phyloP scores from a whole-genome alignment of 345 rosid species.

The Boechera retrofracta region DNA sequence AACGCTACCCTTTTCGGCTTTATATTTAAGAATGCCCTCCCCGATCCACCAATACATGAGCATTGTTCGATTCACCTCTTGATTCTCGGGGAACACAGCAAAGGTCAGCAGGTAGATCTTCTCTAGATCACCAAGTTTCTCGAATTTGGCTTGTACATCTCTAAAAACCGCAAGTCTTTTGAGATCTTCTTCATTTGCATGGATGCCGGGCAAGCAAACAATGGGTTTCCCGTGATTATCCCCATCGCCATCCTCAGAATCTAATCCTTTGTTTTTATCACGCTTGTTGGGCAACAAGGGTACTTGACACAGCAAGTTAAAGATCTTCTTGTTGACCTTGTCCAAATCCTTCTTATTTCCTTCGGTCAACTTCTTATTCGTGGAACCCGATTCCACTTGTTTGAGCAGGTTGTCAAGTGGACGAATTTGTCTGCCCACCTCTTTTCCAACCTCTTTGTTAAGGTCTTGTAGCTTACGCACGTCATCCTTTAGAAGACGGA shows the following conservation, averaged over 20 bases:
- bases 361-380: too few relatives aligned
- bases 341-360: slow-evolving; percentile 35
- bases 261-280: slow-evolving; percentile 2
- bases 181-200: not conserved
- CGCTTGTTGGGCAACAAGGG: slow-evolving; percentile 39
- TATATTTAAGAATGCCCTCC: slow-evolving; percentile 42
- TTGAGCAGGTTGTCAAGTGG: not conserved
- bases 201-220: slow-evolving; percentile 40
- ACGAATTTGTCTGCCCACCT: not conserved
- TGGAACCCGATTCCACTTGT: not conserved
- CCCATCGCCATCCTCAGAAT: not conserved
- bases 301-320: slow-evolving; percentile 45
- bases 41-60: slow-evolving; percentile 66
- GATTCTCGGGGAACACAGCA: slow-evolving; percentile 55
- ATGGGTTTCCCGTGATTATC: slow-evolving; percentile 29
- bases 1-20: not conserved
- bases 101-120: slow-evolving; percentile 50
- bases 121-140: not conserved
- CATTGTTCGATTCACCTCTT: slow-evolving; percentile 51
- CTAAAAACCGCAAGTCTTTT: not conserved
- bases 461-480: too few relatives aligned
- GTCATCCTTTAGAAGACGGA: too few relatives aligned
- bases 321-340: slow-evolving; percentile 45
- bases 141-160: slow-evolving; percentile 14
- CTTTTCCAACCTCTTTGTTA: too few relatives aligned